Evolutionary conservation across 2,329 filamentous ascomycete species (phyloP).

Genomic region (Macrophomina pseudophaseolina): DNA sequence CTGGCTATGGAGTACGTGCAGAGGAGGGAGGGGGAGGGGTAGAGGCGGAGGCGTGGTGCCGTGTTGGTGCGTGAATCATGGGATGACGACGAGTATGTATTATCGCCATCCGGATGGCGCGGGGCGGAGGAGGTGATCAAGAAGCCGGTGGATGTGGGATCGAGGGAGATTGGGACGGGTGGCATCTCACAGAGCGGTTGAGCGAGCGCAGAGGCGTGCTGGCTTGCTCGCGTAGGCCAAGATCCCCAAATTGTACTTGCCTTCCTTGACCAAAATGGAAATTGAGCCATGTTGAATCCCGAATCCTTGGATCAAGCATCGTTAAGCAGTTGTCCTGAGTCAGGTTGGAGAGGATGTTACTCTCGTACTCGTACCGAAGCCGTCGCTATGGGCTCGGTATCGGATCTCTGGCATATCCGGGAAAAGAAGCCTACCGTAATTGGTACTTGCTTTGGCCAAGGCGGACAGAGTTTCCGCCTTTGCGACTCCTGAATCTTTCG

Average conservation of each 20-base stretch:
- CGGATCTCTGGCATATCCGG: too few relatives aligned
- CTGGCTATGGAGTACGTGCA: conserved; percentile 43
- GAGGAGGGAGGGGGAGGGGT: conserved; percentile 37
- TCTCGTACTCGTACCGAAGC: not conserved
- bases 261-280: too few relatives aligned
- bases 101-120: conserved; percentile 58
- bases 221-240: not conserved
- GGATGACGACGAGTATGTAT: conserved; percentile 55
- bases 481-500: too few relatives aligned
- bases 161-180: not conserved
- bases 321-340: not conserved
- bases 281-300: too few relatives aligned
- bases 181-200: not conserved
- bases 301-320: not conserved
- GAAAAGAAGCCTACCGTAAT: too few relatives aligned
- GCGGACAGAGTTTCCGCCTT: too few relatives aligned
- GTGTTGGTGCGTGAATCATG: conserved; percentile 55
- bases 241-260: too few relatives aligned
- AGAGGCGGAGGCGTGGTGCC: conserved; percentile 44
- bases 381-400: not conserved
- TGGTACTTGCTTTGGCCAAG: too few relatives aligned
- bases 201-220: not conserved
- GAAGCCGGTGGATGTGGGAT: conserved; percentile 27
- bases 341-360: not conserved
- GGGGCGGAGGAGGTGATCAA: conserved; percentile 31